Conservation (phyloP, 495 filamentous ascomycete genomes). For the Penicillium soppii region DNA sequence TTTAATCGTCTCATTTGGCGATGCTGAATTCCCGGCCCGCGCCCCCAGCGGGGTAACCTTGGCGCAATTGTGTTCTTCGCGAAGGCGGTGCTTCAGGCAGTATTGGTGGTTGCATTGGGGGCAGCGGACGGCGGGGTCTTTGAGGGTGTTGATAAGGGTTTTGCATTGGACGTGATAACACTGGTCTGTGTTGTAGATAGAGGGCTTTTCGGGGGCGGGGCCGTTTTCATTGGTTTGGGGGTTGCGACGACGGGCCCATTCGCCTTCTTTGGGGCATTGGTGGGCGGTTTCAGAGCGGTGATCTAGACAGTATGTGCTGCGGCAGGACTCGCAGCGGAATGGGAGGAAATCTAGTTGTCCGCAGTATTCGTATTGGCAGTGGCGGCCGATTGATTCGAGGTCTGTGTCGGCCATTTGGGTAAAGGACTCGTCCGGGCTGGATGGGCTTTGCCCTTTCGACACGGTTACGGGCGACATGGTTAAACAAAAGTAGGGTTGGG, state of each 20-base stretch:
- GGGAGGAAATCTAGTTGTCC: conserved; percentile 95
- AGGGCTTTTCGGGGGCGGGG: conserved; percentile 46
- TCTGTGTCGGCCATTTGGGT: conserved; percentile 64
- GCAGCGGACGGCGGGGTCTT: conserved; percentile 79
- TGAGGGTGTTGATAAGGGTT: conserved; percentile 76
- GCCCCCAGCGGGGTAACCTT: conserved; percentile 68
- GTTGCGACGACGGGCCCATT: conserved; percentile 74
- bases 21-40: conserved; percentile 22
- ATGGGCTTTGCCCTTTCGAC: conserved; percentile 18
- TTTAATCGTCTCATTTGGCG: conserved; percentile 47
- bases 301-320: conserved; percentile 85
- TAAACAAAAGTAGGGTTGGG: too few relatives aligned
- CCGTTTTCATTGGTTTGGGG: conserved; percentile 23
- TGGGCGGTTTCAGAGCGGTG: conserved; percentile 88
- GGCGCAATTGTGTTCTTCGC: conserved; percentile 85
- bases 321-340: conserved; percentile 89
- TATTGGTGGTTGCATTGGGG: conserved; percentile 77
- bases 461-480: conserved; percentile 35
- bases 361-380: conserved; percentile 91
- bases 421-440: conserved; percentile 31
- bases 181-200: conserved; percentile 61
- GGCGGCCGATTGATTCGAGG: conserved; percentile 78
- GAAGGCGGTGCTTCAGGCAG: conserved; percentile 87
- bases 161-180: conserved; percentile 80
- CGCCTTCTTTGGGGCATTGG: conserved; percentile 75